Base-by-base conservation (phyloP, 179 eudicot genomes). In the Silene vulgaris region DNA sequence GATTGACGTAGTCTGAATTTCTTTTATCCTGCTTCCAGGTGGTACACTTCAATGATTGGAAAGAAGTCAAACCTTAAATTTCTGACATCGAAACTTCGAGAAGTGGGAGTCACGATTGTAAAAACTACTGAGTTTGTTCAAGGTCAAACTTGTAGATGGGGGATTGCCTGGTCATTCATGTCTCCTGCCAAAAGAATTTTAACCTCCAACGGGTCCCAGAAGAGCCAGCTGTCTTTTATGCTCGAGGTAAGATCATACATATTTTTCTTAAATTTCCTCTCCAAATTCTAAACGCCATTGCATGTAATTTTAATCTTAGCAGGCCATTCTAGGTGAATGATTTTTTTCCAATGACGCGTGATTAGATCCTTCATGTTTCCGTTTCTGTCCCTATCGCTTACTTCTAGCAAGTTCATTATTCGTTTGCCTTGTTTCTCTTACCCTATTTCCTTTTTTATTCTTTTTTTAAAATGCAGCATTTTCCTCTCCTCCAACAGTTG, bases 71-170 rank as follows among this genome's bases (percentile, higher is more conserved):
- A 86, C 86, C 83, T 94, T 45, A 94, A 88, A 78, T 82, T 64
- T 78, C 80, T 94, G 72, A 84, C 82, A 35, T 85, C 92, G 65
- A 85, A 86, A 75, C 97, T 92, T 60, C 89, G 98, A 74, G 81
- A 82, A 72, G 86, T 85, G 76, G 97, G 97, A 77, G 97, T 89
- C 66, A 91, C 96, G 6, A 78, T 92, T 74, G 91, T 94, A 63
- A 94, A 92, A 84, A 90, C 97, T 60, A 94, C 98, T 43, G 98
- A 94, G 83, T 94, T 94, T 84, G 98, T 94, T 59, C 98, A 94
- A 75, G 98, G 98, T 43, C 87, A 86, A 78, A 94, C 98, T 77
- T 89, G 87, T 72, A 85, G 98, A 74, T 92, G 98, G 98, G 98
- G 98, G 26, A 90, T 94, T 74, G 98, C 97, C 4, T 94, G 98